Evolutionary conservation across 1,284 basidiomycete genomes (phyloP).

Genomic region (Cryptococcus neoformans): DNA sequence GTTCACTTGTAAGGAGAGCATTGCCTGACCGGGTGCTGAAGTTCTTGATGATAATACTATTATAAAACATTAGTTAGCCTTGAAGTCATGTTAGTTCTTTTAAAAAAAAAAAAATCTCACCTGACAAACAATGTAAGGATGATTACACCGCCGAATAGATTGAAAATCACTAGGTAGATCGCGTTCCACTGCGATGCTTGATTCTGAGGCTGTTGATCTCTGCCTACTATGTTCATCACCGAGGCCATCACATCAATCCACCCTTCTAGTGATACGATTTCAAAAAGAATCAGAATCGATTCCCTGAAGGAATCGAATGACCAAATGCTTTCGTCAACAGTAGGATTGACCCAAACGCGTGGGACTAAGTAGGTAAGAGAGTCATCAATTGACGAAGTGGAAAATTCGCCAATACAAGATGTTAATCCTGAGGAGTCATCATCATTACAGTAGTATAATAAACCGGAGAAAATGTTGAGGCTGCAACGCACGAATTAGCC

Average conservation of each 20-base stretch:
- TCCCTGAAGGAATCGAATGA: slow-evolving; percentile 87
- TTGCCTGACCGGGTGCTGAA: slow-evolving; percentile 82
- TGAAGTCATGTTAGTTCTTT: not conserved
- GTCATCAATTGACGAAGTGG: slow-evolving; percentile 52
- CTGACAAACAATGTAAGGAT: slow-evolving; percentile 86
- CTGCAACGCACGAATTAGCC: slow-evolving; percentile 6
- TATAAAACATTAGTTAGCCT: not conserved
- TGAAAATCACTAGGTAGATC: slow-evolving; percentile 91
- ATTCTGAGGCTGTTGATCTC: slow-evolving; percentile 63
- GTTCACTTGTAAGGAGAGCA: slow-evolving; percentile 80
- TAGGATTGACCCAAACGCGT: slow-evolving; percentile 84
- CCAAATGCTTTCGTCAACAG: slow-evolving; percentile 64
- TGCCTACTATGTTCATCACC: slow-evolving; percentile 75
- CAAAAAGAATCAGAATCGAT: slow-evolving; percentile 88
- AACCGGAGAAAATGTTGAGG: slow-evolving; percentile 85
- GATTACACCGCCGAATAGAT: slow-evolving; percentile 85
- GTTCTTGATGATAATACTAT: slow-evolving; percentile 88
- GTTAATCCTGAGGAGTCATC: slow-evolving; percentile 55
- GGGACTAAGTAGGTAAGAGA: slow-evolving; percentile 68
- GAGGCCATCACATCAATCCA: slow-evolving; percentile 91
- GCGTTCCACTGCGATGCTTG: slow-evolving; percentile 77
- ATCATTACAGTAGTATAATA: slow-evolving; percentile 86
- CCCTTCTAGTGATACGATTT: slow-evolving; percentile 93
- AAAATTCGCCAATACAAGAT: slow-evolving; percentile 75
- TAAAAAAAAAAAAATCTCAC: slow-evolving; percentile 50